These are phyloP conservation scores for Stentor roeselii DNA, from an alignment of 73 alveolate genomes.

Conservation along the genomic window DNA sequence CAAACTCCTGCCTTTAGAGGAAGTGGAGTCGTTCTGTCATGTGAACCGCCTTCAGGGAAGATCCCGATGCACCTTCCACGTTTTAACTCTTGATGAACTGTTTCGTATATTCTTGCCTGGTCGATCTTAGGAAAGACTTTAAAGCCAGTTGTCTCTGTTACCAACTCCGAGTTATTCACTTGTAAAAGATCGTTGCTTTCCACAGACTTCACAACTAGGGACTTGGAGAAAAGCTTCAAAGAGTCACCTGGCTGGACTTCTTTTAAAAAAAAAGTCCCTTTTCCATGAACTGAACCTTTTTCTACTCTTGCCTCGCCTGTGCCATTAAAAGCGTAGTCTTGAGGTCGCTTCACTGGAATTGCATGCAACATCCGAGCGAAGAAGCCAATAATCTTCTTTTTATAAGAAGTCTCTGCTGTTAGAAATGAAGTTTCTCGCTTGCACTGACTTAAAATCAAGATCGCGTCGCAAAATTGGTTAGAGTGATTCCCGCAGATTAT, in stretches of 20 bases:
- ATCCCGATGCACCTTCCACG: constrained; percentile 89
- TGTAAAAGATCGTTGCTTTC: constrained; percentile 35
- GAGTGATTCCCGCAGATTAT: constrained; percentile 95
- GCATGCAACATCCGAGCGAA: constrained; percentile 70
- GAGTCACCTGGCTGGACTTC: constrained; percentile 50
- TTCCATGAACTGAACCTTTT: constrained; percentile 44
- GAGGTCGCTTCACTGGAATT: constrained; percentile 83
- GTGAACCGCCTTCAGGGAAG: constrained; percentile 99
- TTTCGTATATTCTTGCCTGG: constrained; percentile 80
- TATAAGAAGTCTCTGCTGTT: constrained; percentile 58
- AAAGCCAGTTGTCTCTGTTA: constrained; percentile 39
- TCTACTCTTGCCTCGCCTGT: constrained; percentile 62
- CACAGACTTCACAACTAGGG: constrained; percentile 46
- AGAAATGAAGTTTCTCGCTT: constrained; percentile 54
- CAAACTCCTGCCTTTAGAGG: constrained; percentile 96
- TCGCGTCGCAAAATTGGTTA: constrained; percentile 91
- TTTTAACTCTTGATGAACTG: constrained; percentile 69
- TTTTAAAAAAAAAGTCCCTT: constrained; percentile 55
- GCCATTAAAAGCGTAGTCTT: constrained; percentile 67
- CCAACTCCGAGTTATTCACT: constrained; percentile 29
- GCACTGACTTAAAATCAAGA: constrained; percentile 52
- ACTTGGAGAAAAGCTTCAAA: constrained; percentile 43
- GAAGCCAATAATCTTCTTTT: constrained; percentile 65
- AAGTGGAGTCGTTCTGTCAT: constrained; percentile 84
- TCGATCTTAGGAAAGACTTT: constrained; percentile 92